Evolutionary conservation across 1,139 yeast species (phyloP).

Genomic region (Saccharomyces hybrid): DNA sequence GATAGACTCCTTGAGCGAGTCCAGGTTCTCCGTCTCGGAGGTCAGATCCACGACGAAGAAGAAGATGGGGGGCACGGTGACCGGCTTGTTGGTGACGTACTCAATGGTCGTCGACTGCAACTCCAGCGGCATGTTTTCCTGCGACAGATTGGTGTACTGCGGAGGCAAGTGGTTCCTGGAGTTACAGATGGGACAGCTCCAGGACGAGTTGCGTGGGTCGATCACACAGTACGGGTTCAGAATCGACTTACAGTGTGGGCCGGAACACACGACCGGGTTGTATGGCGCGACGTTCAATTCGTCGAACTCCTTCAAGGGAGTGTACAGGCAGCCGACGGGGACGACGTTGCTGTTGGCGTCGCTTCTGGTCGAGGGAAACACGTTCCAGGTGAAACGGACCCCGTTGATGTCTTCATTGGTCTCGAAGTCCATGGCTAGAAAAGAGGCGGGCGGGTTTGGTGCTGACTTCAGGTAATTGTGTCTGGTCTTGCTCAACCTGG

Average conservation of each 20-base stretch:
- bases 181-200: slow-evolving; percentile 88
- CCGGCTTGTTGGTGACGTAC: slow-evolving; percentile 82
- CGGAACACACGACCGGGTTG: slow-evolving; percentile 83
- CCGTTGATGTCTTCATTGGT: slow-evolving; percentile 83
- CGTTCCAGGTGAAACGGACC: slow-evolving; percentile 84
- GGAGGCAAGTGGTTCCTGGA: slow-evolving; percentile 81
- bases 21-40: slow-evolving; percentile 87
- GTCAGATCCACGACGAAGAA: slow-evolving; percentile 87
- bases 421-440: slow-evolving; percentile 56
- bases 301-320: slow-evolving; percentile 78
- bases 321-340: slow-evolving; percentile 89
- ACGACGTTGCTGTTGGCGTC: slow-evolving; percentile 91
- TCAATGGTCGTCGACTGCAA: slow-evolving; percentile 84
- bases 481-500: background rate
- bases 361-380: slow-evolving; percentile 76
- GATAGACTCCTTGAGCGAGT: slow-evolving; percentile 81
- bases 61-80: slow-evolving; percentile 86
- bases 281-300: slow-evolving; percentile 76
- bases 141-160: slow-evolving; percentile 78
- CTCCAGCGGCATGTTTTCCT: slow-evolving; percentile 82
- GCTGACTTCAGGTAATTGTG: slow-evolving; percentile 1
- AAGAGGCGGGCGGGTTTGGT: background rate
- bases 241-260: slow-evolving; percentile 72
- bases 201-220: slow-evolving; percentile 71
- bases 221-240: slow-evolving; percentile 83